These are phyloP conservation scores for Pestalotiopsis sp. DNA, from an alignment of 2,329 filamentous ascomycete species.

Conservation along the genomic window DNA sequence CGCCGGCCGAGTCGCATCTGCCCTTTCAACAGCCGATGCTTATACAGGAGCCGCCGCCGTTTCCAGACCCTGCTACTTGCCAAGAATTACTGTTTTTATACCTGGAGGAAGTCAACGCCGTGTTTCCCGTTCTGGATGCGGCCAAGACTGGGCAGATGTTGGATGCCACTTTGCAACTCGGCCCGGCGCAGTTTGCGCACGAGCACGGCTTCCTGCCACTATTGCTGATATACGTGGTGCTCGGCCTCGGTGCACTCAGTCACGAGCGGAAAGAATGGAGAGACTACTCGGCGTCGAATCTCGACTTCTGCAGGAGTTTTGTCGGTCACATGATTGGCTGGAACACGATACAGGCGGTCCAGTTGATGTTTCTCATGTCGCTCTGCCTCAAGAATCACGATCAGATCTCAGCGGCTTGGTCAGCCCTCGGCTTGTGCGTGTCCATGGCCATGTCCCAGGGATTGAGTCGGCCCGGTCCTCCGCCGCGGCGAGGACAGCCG, in stretches of 20 bases:
- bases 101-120: constrained; percentile 11
- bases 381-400: constrained; percentile 12
- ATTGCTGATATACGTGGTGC: constrained; percentile 5
- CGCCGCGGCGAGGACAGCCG: neutral
- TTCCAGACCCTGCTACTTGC: constrained; percentile 5
- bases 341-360: constrained; percentile 12
- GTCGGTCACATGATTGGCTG: constrained; percentile 11
- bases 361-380: constrained; percentile 13
- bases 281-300: neutral
- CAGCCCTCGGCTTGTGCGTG: constrained; percentile 10
- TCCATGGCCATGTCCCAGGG: constrained; percentile 14
- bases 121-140: constrained; percentile 13
- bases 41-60: neutral
- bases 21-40: neutral
- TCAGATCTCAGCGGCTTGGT: constrained; percentile 14
- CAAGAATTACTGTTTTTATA: constrained; percentile 5
- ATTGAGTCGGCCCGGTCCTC: constrained; percentile 1
- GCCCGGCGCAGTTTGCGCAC: constrained; percentile 3
- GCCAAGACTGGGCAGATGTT: neutral
- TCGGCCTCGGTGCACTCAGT: neutral
- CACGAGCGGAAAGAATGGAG: neutral
- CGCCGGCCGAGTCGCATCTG: neutral
- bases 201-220: constrained; percentile 6
- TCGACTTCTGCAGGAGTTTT: constrained; percentile 11
- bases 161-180: neutral